Evolutionary conservation across 2,329 filamentous ascomycete genomes (phyloP).

Genomic region (Monosporascus sp.): DNA sequence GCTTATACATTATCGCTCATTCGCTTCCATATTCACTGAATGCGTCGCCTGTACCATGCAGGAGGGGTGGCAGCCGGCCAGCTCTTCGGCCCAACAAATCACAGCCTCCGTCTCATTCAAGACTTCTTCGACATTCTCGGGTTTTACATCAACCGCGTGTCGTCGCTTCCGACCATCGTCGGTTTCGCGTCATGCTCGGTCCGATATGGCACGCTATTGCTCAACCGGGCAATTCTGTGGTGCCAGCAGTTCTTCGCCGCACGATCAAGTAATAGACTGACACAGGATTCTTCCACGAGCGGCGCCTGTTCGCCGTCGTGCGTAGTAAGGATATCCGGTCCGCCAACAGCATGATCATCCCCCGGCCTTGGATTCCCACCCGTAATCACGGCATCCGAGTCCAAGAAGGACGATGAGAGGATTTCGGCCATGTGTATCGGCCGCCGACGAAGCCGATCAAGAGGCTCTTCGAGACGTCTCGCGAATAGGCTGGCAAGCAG

Average conservation of each 20-base stretch:
- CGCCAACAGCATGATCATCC: neutral
- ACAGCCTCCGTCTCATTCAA: neutral
- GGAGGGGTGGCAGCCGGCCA: neutral
- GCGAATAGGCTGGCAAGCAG: conserved; percentile 28
- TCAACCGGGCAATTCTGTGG: neutral
- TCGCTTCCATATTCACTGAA: neutral
- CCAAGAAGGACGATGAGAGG: neutral
- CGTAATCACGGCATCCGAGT: neutral
- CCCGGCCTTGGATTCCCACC: neutral
- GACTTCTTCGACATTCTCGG: neutral
- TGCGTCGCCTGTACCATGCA: neutral
- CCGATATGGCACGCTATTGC: neutral
- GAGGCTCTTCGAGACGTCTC: conserved; percentile 24
- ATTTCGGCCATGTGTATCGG: conserved; percentile 31
- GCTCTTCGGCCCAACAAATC: neutral
- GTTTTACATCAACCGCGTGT: neutral
- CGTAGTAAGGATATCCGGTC: conserved; percentile 8
- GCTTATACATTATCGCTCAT: neutral
- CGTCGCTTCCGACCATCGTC: neutral
- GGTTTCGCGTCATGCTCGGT: neutral
- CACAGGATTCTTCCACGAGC: no score
- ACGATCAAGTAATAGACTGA: conserved; percentile 32
- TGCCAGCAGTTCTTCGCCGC: conserved; percentile 28
- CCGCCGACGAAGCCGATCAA: conserved; percentile 27
- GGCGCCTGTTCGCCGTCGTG: no score